These are phyloP conservation scores for Sergeia podlipaevii DNA, from an alignment of 208 protist genomes.

Conservation along the genomic window DNA sequence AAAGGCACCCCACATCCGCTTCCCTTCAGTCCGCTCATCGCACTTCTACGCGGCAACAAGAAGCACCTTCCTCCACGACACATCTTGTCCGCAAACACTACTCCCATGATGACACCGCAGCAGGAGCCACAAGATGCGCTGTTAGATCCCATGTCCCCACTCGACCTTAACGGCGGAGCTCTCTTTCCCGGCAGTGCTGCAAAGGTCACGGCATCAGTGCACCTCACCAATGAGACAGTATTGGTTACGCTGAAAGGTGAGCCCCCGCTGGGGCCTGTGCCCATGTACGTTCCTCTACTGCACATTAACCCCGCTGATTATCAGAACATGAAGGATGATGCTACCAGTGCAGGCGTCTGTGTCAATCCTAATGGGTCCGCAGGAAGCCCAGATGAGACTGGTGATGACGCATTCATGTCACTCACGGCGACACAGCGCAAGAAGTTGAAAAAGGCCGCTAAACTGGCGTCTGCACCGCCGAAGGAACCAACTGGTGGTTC, in stretches of 20 bases:
- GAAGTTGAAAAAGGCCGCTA: conserved; percentile 5
- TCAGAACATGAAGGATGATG: conserved; percentile 13
- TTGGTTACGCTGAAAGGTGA: conserved; percentile 23
- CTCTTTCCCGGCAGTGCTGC: neutral
- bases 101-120: conserved; percentile 35
- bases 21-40: conserved; percentile 52
- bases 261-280: conserved; percentile 14
- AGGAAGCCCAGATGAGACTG: conserved; percentile 5
- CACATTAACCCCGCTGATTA: conserved; percentile 8
- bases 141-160: conserved; percentile 35
- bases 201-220: neutral
- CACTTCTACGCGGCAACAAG: conserved; percentile 48
- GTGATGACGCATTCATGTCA: neutral
- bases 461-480: neutral
- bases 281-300: conserved; percentile 33
- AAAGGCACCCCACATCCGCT: conserved; percentile 24
- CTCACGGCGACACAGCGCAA: conserved; percentile 28
- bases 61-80: conserved; percentile 36
- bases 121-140: conserved; percentile 20
- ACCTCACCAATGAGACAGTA: conserved; percentile 15
- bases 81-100: conserved; percentile 24
- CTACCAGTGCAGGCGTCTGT: neutral
- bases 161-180: conserved; percentile 20
- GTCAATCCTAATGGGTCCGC: neutral
- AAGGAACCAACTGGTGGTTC: too few species aligned